These are phyloP conservation scores for Plantago rigida DNA, from an alignment of 305 asterid genomes.

Conservation along the genomic window DNA sequence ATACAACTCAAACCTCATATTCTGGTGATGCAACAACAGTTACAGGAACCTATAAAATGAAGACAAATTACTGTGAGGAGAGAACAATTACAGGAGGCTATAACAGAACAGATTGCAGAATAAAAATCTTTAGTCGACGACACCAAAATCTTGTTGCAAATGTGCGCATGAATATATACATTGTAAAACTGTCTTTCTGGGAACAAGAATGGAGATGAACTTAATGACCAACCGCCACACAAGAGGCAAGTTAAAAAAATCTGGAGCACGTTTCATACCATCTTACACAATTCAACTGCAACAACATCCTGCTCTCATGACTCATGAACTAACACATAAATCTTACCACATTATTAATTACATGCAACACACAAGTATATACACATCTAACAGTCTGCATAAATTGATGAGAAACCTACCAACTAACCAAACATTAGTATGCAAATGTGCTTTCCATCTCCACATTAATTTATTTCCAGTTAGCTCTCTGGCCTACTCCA, in stretches of 20 bases:
- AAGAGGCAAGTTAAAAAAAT: background rate
- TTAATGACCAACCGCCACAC: too few species aligned
- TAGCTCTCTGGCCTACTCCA: constrained; percentile 32
- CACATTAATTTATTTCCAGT: constrained; percentile 19
- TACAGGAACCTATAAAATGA: too few species aligned
- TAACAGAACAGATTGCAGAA: too few species aligned
- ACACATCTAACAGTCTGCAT: background rate
- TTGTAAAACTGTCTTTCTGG: too few species aligned
- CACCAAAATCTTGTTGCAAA: too few species aligned
- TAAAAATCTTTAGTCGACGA: too few species aligned
- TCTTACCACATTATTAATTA: constrained; percentile 8
- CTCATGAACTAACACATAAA: background rate
- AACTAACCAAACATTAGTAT: constrained; percentile 26
- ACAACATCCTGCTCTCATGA: constrained; percentile 4
- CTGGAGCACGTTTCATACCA: background rate
- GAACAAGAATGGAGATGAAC: too few species aligned
- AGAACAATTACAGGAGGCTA: too few species aligned
- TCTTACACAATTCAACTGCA: background rate
- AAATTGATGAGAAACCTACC: constrained; percentile 5
- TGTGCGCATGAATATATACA: too few species aligned
- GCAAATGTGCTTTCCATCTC: constrained; percentile 8
- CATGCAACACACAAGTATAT: background rate
- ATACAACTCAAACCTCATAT: too few species aligned
- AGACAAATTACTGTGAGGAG: too few species aligned
- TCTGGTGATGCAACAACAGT: too few species aligned